phyloP scores from a whole-genome alignment of 176 grass and related monocot species.

The Aegilops bicornis region DNA sequence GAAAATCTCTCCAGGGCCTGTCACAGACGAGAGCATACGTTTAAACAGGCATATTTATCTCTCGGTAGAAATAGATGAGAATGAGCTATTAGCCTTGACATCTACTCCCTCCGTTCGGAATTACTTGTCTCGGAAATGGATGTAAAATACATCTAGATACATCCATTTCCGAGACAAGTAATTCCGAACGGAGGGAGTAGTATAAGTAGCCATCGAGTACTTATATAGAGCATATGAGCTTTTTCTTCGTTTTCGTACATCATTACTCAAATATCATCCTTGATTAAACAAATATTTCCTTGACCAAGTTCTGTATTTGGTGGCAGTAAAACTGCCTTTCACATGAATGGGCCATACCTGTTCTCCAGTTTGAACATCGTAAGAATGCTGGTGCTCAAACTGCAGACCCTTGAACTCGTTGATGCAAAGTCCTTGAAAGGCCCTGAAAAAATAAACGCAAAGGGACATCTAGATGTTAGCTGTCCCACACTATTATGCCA shows the following conservation, averaged over 20 bases:
- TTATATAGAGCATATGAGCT: not conserved
- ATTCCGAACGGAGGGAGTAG: too few species aligned
- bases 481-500: not conserved
- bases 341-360: conserved; percentile 52
- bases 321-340: not conserved
- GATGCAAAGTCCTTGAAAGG: conserved; percentile 94
- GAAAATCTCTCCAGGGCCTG: conserved; percentile 90
- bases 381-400: conserved; percentile 82
- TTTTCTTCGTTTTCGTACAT: not conserved
- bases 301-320: not conserved
- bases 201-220: not conserved
- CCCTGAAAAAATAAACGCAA: conserved; percentile 43
- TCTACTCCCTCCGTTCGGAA: too few species aligned
- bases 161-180: too few species aligned
- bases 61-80: not conserved
- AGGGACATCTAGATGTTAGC: conserved; percentile 16
- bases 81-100: not conserved
- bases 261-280: not conserved
- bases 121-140: too few species aligned
- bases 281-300: not conserved
- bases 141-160: too few species aligned
- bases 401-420: conserved; percentile 90
- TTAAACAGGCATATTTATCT: not conserved
- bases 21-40: conserved; percentile 8
- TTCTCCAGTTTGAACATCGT: conserved; percentile 89